Conservation (phyloP, 441 rosid species). For the Populus hybrid region DNA sequence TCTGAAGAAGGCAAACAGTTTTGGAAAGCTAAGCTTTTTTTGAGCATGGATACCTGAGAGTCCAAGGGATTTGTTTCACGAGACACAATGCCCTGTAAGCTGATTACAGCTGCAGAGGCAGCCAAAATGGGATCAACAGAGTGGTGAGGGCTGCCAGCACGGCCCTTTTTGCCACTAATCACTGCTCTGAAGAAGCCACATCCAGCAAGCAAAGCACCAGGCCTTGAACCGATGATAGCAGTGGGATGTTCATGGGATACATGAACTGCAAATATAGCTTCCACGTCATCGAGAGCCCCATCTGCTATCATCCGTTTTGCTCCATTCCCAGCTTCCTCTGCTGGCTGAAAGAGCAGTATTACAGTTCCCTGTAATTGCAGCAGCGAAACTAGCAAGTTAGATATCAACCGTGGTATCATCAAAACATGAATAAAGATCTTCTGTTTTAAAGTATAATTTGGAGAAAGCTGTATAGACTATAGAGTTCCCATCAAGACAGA, state of each 20-base stretch:
- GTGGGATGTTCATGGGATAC: conserved; percentile 77
- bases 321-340: conserved; percentile 98
- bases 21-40: not conserved
- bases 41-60: conserved; percentile 42
- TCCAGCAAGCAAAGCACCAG: conserved; percentile 87
- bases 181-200: conserved; percentile 80
- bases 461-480: not conserved
- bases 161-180: conserved; percentile 34
- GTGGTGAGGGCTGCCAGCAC: conserved; percentile 23
- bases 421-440: not conserved
- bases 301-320: conserved; percentile 82
- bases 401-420: not conserved
- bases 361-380: conserved; percentile 64
- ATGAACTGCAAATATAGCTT: conserved; percentile 79
- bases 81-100: conserved; percentile 81
- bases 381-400: not conserved
- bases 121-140: conserved; percentile 57
- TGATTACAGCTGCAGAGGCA: conserved; percentile 69
- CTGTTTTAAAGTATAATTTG: not conserved
- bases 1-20: not conserved
- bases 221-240: conserved; percentile 72
- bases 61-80: conserved; percentile 90
- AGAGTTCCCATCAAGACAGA: not conserved
- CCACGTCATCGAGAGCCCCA: conserved; percentile 67
- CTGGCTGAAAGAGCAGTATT: conserved; percentile 75